These are phyloP conservation scores for Ganoderma boninense DNA, from an alignment of 1,284 basidiomycete genomes.

Conservation along the genomic window DNA sequence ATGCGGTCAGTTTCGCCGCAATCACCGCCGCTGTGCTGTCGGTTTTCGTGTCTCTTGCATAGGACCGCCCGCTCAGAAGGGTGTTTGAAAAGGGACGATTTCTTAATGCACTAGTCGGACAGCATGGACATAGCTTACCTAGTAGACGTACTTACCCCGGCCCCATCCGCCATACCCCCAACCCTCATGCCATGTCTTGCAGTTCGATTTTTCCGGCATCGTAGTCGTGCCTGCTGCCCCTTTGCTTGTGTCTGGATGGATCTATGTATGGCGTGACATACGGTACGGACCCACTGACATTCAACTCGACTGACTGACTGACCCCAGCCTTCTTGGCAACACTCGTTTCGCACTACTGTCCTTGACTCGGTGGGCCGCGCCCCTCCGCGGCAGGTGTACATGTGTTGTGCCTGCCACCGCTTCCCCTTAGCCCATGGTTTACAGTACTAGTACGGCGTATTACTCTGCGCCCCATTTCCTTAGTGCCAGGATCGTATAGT, in stretches of 20 bases:
- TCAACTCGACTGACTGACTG: not conserved
- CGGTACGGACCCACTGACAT: slow-evolving; percentile 8
- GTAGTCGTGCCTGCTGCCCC: slow-evolving; percentile 3
- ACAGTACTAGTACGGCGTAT: too few relatives aligned
- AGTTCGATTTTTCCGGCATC: not conserved
- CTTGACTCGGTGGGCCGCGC: slow-evolving; percentile 10
- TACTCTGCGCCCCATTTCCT: not conserved
- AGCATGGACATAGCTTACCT: not conserved
- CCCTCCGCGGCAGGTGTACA: not conserved
- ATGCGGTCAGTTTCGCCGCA: slow-evolving; percentile 16
- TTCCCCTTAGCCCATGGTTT: too few relatives aligned
- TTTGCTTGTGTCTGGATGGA: slow-evolving; percentile 5
- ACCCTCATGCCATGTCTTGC: not conserved
- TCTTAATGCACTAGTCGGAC: slow-evolving; percentile 1
- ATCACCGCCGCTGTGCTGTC: slow-evolving; percentile 20
- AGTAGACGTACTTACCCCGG: not conserved
- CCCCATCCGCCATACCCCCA: not conserved
- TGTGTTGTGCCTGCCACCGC: too few relatives aligned
- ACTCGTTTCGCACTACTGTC: slow-evolving; percentile 19
- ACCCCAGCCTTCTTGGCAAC: not conserved
- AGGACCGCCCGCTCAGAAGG: not conserved
- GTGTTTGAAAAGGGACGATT: not conserved
- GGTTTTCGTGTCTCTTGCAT: slow-evolving; percentile 13
- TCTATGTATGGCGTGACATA: slow-evolving; percentile 4
- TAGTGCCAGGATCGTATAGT: not conserved